A percentile compares a stretch with the other conserved stretches of the same genome.
Evolutionary conservation across 2,329 filamentous ascomycete species (phyloP).

Genomic region (Penicillium sp.): DNA sequence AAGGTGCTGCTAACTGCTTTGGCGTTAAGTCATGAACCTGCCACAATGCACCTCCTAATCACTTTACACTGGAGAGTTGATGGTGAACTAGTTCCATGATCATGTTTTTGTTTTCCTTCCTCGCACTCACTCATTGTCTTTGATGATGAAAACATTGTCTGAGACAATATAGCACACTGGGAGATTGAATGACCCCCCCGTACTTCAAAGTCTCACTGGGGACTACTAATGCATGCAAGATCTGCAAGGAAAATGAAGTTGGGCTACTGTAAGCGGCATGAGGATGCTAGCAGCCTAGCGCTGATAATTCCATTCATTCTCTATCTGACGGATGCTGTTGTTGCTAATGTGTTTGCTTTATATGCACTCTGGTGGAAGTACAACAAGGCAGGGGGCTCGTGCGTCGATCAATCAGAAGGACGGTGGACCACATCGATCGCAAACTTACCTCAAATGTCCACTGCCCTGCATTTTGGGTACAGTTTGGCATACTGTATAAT

Average conservation of each 20-base stretch:
- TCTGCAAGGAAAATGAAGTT: neutral
- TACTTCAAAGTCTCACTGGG: slow-evolving; percentile 21
- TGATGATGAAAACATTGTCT: slow-evolving; percentile 21
- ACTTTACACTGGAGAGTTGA: neutral
- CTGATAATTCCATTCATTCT: neutral
- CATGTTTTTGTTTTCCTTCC: neutral
- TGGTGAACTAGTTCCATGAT: neutral
- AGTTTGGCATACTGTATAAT: neutral
- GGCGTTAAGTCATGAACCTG: too few relatives aligned
- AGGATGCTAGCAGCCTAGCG: too few relatives aligned
- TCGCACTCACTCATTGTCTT: neutral
- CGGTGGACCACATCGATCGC: too few relatives aligned
- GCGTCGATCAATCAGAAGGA: too few relatives aligned
- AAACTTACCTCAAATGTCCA: too few relatives aligned
- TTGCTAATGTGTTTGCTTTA: neutral
- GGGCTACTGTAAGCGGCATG: neutral
- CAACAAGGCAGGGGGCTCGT: too few relatives aligned
- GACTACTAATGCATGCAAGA: neutral
- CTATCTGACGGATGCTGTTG: neutral
- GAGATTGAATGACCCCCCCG: slow-evolving; percentile 16
- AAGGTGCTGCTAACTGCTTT: too few relatives aligned
- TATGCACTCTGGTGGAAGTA: too few relatives aligned
- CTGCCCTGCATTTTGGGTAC: neutral
- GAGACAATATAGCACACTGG: slow-evolving; percentile 15
- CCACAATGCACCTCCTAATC: neutral